Conservation (phyloP, 2,329 filamentous ascomycete genomes). For the Lizonia empirigonia region DNA sequence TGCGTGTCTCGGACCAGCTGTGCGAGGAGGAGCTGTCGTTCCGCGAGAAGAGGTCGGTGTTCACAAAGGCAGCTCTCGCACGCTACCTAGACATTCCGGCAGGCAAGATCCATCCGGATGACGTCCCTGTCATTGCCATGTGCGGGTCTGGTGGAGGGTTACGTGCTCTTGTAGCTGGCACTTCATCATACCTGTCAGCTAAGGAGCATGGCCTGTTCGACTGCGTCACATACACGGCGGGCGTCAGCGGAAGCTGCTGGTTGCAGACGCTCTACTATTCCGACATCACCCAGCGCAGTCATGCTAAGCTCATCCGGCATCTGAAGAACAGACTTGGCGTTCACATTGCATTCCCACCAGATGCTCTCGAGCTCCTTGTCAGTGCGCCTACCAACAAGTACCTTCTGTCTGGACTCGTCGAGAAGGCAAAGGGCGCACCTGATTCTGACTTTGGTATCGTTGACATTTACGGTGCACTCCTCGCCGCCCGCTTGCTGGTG, state of each 20-base stretch:
- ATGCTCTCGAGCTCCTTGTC: slow-evolving; percentile 79
- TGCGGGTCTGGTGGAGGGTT: slow-evolving; percentile 93
- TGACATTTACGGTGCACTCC: slow-evolving; percentile 85
- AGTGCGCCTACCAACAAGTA: slow-evolving; percentile 92
- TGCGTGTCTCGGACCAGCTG: slow-evolving; percentile 80
- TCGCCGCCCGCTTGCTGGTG: slow-evolving; percentile 83
- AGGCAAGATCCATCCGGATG: slow-evolving; percentile 84
- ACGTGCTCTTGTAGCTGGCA: slow-evolving; percentile 85
- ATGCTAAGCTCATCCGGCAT: slow-evolving; percentile 77
- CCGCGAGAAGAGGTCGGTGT: slow-evolving; percentile 68
- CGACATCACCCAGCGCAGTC: slow-evolving; percentile 71
- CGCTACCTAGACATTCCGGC: slow-evolving; percentile 80
- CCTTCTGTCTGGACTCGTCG: slow-evolving; percentile 83
- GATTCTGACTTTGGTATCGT: slow-evolving; percentile 86
- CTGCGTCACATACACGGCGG: slow-evolving; percentile 92
- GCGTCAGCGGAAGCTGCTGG: slow-evolving; percentile 97
- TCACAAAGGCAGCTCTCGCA: slow-evolving; percentile 75
- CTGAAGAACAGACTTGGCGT: slow-evolving; percentile 82
- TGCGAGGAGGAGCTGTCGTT: slow-evolving; percentile 85
- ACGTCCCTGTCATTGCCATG: slow-evolving; percentile 91
- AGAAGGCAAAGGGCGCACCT: slow-evolving; percentile 85
- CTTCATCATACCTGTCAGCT: slow-evolving; percentile 83
- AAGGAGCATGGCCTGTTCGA: slow-evolving; percentile 89
- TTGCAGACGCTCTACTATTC: slow-evolving; percentile 87
- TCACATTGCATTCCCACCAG: slow-evolving; percentile 91